Percentiles rank a stretch among this genome's conserved stretches.
phyloP scores from a whole-genome alignment of 179 eudicot species.

The Silene coronaria region DNA sequence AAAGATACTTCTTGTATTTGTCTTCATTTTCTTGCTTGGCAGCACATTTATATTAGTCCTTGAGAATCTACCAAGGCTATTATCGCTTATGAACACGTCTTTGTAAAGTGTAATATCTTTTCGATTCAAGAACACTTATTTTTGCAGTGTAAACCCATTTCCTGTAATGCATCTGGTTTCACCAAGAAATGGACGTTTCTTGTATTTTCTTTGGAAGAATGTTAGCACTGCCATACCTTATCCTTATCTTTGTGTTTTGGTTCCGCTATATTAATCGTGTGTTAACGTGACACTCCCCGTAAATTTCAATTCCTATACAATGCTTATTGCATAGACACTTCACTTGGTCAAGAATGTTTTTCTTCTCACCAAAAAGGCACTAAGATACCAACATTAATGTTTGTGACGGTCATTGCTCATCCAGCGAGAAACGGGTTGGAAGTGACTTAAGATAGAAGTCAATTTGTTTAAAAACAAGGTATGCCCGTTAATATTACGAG shows the following conservation, averaged over 20 bases:
- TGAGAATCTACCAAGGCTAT: conserved; percentile 60
- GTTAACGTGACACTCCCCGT: too few species aligned
- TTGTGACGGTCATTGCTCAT: too few species aligned
- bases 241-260: background rate
- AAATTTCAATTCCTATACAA: too few species aligned
- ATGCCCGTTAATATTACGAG: too few species aligned
- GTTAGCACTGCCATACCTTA: background rate
- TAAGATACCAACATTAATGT: background rate
- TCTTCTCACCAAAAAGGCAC: background rate
- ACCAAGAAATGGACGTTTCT: background rate
- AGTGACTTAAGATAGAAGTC: too few species aligned
- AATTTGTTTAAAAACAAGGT: too few species aligned
- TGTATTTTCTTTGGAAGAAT: conserved; percentile 6
- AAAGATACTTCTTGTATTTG: conserved; percentile 61
- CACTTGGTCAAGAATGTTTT: too few species aligned
- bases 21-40: conserved; percentile 55
- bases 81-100: conserved; percentile 42
- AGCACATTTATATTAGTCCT: conserved; percentile 52
- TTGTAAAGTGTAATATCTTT: conserved; percentile 19
- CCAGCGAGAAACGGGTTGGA: too few species aligned
- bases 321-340: too few species aligned
- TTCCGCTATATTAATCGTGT: too few species aligned
- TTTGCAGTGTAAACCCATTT: background rate
- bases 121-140: background rate
- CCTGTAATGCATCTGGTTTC: background rate